Conservation (phyloP, 2,329 filamentous ascomycete genomes). For the Clarireedia hainanense region DNA sequence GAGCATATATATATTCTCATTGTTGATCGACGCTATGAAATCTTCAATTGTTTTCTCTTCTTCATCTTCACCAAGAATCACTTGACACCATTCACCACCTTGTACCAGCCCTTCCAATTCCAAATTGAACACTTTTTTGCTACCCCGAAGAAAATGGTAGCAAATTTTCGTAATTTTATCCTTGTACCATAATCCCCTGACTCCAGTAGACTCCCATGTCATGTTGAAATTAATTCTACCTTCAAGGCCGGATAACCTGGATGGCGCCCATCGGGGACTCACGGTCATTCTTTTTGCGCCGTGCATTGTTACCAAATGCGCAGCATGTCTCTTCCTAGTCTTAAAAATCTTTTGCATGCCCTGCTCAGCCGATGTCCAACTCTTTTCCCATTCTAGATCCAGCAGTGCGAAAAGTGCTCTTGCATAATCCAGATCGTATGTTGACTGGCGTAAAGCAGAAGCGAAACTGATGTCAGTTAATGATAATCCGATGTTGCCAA, state of each 20-base stretch:
- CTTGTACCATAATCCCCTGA: background rate
- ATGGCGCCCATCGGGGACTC: background rate
- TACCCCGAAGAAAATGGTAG: background rate
- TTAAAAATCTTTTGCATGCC: slow-evolving; percentile 8
- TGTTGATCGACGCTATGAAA: too few relatives aligned
- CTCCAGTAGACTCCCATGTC: background rate
- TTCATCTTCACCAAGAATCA: too few relatives aligned
- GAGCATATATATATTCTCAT: too few relatives aligned
- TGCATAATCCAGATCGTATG: slow-evolving; percentile 15
- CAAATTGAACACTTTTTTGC: background rate
- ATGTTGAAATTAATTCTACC: background rate
- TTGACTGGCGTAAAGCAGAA: slow-evolving; percentile 7
- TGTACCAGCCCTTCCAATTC: background rate
- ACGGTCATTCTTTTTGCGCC: background rate
- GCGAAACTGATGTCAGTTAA: slow-evolving; percentile 8
- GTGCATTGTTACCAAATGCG: background rate
- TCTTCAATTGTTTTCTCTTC: too few relatives aligned
- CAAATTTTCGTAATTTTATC: background rate
- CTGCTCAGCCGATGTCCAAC: slow-evolving; percentile 12
- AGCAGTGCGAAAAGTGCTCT: slow-evolving; percentile 15
- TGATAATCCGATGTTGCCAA: slow-evolving; percentile 2
- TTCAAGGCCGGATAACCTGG: background rate
- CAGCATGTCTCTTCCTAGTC: background rate
- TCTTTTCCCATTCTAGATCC: slow-evolving; percentile 11
- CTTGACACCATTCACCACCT: too few relatives aligned